Evolutionary conservation across 2,329 filamentous ascomycete genomes (phyloP), one percentile per base, ranked within the genome.

Genomic region (Thelonectria olida): DNA sequence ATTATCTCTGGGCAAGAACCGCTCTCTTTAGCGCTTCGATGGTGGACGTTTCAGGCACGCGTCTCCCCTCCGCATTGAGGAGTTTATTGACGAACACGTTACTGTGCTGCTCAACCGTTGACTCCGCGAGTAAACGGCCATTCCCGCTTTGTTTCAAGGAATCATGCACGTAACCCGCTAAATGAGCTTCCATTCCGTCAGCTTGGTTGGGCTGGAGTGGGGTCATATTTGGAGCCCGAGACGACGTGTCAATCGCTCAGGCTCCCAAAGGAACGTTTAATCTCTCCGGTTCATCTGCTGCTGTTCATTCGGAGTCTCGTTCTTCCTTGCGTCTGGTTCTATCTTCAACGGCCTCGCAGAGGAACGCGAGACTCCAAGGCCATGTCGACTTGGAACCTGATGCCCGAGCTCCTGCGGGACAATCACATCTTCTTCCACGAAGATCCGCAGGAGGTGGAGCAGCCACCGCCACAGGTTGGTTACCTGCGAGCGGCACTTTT

Each of bases 401-500:
- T 19, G 12, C 44, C 34, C 7, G 53, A 56, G 7, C 25, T 56
- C 15, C 64, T 66, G 22, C 42, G 22, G 12, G 34, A 57, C 13
- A 62, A 66, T 27, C 58, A 39, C n/a, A 64, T 66, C 48, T 57
- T 64, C n/a, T 51, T 66, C 22, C 41, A 62, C 17, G 62, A 64
- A 4, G 54, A 53, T 5, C 54, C 36, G 10, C 44, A 31, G 25
- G 47, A 62, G 39, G 58, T 41, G 41, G 47, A 54, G 34, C 28
- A 38, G 12, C 58, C 58, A 4, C 62, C 64, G 19, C 50, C 57
- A 8, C 64, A 67, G 19, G 61, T 67, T 9, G 42, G 44, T 20
- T 53, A 57, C 13, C 54, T 65, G 15, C 56, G 62, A 36, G 42
- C 41, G 8, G 59, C 58, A n/a, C 23, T 67, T 7, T 20, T 67